A percentile compares a stretch with the other conserved stretches of the same genome.
Evolutionary conservation across 1,284 basidiomycete species (phyloP).

Genomic region (Takashimella tepidaria): DNA sequence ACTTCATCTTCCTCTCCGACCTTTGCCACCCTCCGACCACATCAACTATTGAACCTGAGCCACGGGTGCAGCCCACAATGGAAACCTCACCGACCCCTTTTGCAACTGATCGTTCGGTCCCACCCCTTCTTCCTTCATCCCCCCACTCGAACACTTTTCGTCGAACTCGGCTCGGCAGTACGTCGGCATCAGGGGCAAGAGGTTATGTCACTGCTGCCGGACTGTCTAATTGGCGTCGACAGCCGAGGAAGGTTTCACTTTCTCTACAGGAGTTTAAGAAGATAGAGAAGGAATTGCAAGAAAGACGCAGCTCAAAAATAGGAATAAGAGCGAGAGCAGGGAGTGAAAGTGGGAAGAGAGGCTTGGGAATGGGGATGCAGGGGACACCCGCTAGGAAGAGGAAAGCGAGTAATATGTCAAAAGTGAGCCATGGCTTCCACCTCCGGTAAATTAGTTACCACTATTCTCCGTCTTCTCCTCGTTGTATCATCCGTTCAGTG

Average conservation of each 20-base stretch:
- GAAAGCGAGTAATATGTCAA: constrained; percentile 2
- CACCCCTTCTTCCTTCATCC: constrained; percentile 9
- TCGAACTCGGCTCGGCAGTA: constrained; percentile 2
- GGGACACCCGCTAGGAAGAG: constrained; percentile 19
- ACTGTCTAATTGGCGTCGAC: constrained; percentile 13
- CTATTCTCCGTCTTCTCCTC: no score
- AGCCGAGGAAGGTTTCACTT: constrained; percentile 1
- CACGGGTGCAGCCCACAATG: no score
- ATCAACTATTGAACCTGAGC: no score
- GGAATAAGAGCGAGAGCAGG: background rate
- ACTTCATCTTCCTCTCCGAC: no score
- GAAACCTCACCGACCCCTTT: background rate
- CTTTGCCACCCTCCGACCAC: no score
- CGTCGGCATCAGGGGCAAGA: background rate
- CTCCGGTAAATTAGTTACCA: no score
- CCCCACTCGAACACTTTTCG: background rate
- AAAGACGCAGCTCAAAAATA: background rate
- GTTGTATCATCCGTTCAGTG: no score
- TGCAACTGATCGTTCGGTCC: background rate
- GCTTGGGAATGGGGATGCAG: constrained; percentile 26
- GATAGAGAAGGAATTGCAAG: no score
- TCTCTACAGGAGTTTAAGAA: no score
- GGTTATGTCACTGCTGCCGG: constrained; percentile 2
- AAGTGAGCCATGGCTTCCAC: background rate
- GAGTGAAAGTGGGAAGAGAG: constrained; percentile 3